Percentiles rank a stretch among this genome's conserved stretches.
phyloP scores from a whole-genome alignment of 163 green algal species.

The Prototheca cutis region DNA sequence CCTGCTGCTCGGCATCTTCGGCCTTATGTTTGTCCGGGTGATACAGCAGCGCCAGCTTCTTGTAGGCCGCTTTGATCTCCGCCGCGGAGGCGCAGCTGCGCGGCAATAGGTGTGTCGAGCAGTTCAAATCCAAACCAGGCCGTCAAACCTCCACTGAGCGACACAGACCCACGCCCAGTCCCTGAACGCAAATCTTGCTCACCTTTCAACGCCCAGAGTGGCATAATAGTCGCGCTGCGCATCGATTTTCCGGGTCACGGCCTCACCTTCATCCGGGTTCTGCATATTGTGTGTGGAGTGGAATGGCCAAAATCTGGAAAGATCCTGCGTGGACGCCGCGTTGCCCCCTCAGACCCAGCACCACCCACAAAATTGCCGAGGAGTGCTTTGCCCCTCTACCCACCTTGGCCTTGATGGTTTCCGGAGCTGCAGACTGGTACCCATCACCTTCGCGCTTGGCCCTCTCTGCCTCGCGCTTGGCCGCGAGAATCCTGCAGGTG shows the following conservation, averaged over 20 bases:
- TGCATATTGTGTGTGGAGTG: too few species aligned
- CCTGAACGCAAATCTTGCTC: too few species aligned
- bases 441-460: constrained; percentile 21
- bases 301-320: too few species aligned
- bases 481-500: constrained; percentile 11
- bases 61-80: constrained; percentile 36
- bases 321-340: too few species aligned
- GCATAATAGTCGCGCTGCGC: constrained; percentile 33
- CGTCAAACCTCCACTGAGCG: too few species aligned
- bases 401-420: background rate
- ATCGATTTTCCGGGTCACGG: constrained; percentile 25
- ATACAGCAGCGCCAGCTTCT: constrained; percentile 36
- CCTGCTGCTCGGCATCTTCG: constrained; percentile 20
- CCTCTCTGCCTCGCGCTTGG: constrained; percentile 32
- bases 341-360: too few species aligned
- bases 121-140: too few species aligned
- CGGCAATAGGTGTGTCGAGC: too few species aligned
- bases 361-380: too few species aligned
- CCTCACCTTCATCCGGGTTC: constrained; percentile 27
- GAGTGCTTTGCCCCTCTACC: too few species aligned
- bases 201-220: constrained; percentile 25
- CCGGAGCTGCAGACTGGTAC: constrained; percentile 12
- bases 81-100: constrained; percentile 13
- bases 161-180: too few species aligned
- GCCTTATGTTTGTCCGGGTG: constrained; percentile 41